phyloP scores from a whole-genome alignment of 2,329 filamentous ascomycete genomes.

The Beauveria medogensis region DNA sequence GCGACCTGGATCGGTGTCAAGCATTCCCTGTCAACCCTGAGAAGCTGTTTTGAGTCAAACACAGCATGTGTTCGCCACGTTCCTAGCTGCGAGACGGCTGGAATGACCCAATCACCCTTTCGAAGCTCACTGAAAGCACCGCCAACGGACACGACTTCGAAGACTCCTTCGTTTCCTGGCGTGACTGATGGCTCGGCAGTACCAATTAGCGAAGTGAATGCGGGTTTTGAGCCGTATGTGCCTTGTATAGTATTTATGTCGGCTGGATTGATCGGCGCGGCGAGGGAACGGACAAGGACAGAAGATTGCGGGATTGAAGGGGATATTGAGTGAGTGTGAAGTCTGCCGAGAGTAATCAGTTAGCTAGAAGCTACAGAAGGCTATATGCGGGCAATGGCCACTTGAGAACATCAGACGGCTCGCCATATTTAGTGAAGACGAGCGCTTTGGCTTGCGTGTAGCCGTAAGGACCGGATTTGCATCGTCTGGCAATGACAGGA shows the following conservation, averaged over 20 bases:
- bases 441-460: slow-evolving; percentile 83
- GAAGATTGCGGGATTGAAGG: slow-evolving; percentile 56
- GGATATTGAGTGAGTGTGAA: slow-evolving; percentile 71
- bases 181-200: slow-evolving; percentile 69
- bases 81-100: slow-evolving; percentile 72
- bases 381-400: slow-evolving; percentile 36
- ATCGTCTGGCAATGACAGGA: slow-evolving; percentile 27
- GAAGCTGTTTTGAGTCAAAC: slow-evolving; percentile 46
- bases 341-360: slow-evolving; percentile 27
- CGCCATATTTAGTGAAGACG: slow-evolving; percentile 65
- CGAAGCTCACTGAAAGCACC: slow-evolving; percentile 44
- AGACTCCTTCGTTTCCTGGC: slow-evolving; percentile 86
- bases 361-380: neutral
- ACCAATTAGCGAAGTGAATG: slow-evolving; percentile 67
- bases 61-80: slow-evolving; percentile 93
- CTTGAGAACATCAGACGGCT: slow-evolving; percentile 63
- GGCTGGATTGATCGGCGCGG: slow-evolving; percentile 89
- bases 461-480: slow-evolving; percentile 59
- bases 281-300: slow-evolving; percentile 78
- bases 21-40: slow-evolving; percentile 63
- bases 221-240: slow-evolving; percentile 80
- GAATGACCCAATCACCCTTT: slow-evolving; percentile 90
- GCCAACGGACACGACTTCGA: slow-evolving; percentile 72
- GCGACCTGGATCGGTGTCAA: slow-evolving; percentile 72
- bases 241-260: slow-evolving; percentile 98